Base-by-base conservation (phyloP, 2,329 filamentous ascomycete species). In the Sphaerulina vaccinii region DNA sequence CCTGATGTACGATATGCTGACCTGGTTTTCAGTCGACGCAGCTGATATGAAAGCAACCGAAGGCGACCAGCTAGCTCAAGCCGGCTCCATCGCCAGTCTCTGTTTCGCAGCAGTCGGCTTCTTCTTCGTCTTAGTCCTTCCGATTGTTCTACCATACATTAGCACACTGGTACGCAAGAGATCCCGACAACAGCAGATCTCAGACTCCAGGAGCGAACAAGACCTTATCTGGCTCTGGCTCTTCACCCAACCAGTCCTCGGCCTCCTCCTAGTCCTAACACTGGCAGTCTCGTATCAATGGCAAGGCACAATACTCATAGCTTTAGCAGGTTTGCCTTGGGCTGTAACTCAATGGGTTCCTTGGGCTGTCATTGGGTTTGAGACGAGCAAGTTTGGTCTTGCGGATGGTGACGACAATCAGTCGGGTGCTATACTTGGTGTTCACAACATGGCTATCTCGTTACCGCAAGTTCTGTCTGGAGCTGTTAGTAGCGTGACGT, bases 381-480 rank as follows among this genome's bases (percentile, higher is more conserved):
- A 60, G 41, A 51, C 50, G 3, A 54, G 52, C 2, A 51, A 50
- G 22, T 37, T 57, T 11, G 55, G 52, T 9, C 42, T 57, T 10
- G 44, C 41, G 11, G 49, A 46, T 15, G 45, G 46, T 4, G 47
- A 35, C 1, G 54, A 55, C 5, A 54, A 41, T 16, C 36, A 54
- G n/a, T 47, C 57, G 5, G 55, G 57, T 13, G 57, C 57, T 1
- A 60, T 58, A 5, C 37, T 60, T 3, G 57, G 57, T 1, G 55
- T 60, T 5, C 57, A 60, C 38, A 60, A 60, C 23, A 52, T 60
- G 48, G 57, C 57, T 2, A 60, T 60, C n/a, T 58, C 55, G 0
- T 23, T 60, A 22, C 57, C 57, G 9, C 57, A 60, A 38, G 57
- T 60, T 1, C 11, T 60, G 3, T 53, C 55, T 10, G 57, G 57